A percentile compares a stretch with the other conserved stretches of the same genome.
phyloP scores from a whole-genome alignment of 768 basidiomycete species.

The Galerina marginata region DNA sequence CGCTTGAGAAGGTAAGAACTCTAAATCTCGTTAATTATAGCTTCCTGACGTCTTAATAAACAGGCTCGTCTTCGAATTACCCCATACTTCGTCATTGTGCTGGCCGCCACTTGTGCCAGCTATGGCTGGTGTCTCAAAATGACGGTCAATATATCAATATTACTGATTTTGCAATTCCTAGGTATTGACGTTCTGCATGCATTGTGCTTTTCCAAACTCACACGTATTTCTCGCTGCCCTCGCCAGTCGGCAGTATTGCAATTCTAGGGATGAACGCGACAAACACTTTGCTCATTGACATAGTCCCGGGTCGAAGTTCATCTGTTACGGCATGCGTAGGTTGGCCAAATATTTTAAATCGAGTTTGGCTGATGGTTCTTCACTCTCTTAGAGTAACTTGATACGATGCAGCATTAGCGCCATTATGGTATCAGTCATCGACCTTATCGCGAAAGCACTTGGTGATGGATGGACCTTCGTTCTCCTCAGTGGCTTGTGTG shows the following conservation, averaged over 20 bases:
- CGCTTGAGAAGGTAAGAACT: conserved; percentile 52
- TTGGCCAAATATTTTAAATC: conserved; percentile 9
- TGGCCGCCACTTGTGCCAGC: conserved; percentile 46
- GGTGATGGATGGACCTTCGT: conserved; percentile 75
- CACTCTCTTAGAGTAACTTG: conserved; percentile 62
- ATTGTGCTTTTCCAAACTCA: background rate
- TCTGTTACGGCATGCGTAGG: conserved; percentile 76
- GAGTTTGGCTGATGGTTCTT: background rate
- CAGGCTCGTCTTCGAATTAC: conserved; percentile 55
- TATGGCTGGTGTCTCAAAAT: conserved; percentile 70
- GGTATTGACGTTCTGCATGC: conserved; percentile 26
- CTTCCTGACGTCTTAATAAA: conserved; percentile 16
- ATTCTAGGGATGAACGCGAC: conserved; percentile 57
- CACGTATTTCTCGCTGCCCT: background rate
- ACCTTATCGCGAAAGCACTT: conserved; percentile 61
- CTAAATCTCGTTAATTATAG: conserved; percentile 22
- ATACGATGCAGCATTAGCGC: conserved; percentile 70
- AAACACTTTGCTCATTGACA: conserved; percentile 70
- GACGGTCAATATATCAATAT: conserved; percentile 53
- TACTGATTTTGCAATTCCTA: conserved; percentile 53
- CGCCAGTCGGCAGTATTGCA: conserved; percentile 53
- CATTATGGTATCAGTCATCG: conserved; percentile 62
- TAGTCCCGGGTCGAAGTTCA: conserved; percentile 65
- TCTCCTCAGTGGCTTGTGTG: conserved; percentile 54
- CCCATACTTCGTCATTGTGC: conserved; percentile 47